These are phyloP conservation scores for Tetracladium marchalianum DNA, from an alignment of 495 filamentous ascomycete genomes.

Conservation along the genomic window DNA sequence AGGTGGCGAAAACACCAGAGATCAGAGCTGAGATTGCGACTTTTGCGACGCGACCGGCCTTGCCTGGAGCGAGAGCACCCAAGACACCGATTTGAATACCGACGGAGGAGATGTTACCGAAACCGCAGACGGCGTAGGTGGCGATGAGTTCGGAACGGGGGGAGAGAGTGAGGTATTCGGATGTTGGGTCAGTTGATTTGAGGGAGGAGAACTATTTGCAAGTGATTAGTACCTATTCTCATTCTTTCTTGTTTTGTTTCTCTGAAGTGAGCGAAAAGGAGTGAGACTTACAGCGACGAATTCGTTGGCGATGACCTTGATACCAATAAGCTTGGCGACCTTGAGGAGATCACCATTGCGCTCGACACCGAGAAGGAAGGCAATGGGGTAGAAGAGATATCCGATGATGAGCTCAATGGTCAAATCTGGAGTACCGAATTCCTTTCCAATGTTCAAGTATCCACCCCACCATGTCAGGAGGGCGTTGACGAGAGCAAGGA, in stretches of 20 bases:
- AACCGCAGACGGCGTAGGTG: slow-evolving; percentile 64
- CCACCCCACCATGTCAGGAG: slow-evolving; percentile 83
- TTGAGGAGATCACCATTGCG: slow-evolving; percentile 57
- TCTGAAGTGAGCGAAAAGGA: background rate
- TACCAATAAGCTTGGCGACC: slow-evolving; percentile 70
- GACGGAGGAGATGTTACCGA: slow-evolving; percentile 72
- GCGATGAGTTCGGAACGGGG: slow-evolving; percentile 63
- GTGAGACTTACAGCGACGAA: slow-evolving; percentile 20
- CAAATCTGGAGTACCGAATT: slow-evolving; percentile 39
- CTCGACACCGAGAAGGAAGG: slow-evolving; percentile 80
- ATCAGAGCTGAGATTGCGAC: slow-evolving; percentile 71
- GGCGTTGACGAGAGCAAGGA: slow-evolving; percentile 65
- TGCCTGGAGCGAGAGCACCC: slow-evolving; percentile 64
- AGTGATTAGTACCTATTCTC: background rate
- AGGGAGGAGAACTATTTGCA: slow-evolving; percentile 46
- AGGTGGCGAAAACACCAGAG: slow-evolving; percentile 65
- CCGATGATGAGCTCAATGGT: slow-evolving; percentile 71
- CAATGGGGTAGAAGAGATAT: slow-evolving; percentile 75
- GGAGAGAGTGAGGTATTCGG: slow-evolving; percentile 43
- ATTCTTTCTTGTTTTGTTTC: too few relatives aligned
- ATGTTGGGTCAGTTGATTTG: slow-evolving; percentile 23
- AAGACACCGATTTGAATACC: slow-evolving; percentile 83
- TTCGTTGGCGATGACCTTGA: slow-evolving; percentile 62
- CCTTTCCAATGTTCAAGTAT: slow-evolving; percentile 58
- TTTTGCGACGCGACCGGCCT: slow-evolving; percentile 63